Evolutionary conservation across 345 rosid species (phyloP).

Genomic region (Odontarrhena argentea): DNA sequence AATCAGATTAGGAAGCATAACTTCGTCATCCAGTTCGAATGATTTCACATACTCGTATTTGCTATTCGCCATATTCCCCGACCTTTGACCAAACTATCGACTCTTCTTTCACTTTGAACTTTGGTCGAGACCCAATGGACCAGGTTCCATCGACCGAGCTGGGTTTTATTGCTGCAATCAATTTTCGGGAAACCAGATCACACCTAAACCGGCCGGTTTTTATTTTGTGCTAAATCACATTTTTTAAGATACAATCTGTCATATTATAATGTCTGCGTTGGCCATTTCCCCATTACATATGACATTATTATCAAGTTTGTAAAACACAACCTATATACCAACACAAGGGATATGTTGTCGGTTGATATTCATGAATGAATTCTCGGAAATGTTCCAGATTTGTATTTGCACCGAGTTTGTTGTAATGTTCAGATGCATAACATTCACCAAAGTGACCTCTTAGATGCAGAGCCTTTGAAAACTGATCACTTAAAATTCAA

Average conservation of each 20-base stretch:
- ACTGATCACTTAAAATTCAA: constrained; percentile 1
- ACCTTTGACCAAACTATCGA: not conserved
- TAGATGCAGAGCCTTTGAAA: constrained; percentile 8
- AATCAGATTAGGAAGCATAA: constrained; percentile 67
- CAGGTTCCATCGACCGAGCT: too few relatives aligned
- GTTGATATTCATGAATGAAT: not conserved
- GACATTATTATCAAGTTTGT: too few relatives aligned
- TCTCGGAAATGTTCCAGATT: not conserved
- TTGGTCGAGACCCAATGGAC: too few relatives aligned
- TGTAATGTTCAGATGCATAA: constrained; percentile 6
- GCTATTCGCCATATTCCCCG: constrained; percentile 75
- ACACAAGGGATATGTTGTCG: not conserved
- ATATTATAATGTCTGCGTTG: too few relatives aligned
- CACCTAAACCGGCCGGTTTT: too few relatives aligned
- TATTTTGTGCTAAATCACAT: too few relatives aligned
- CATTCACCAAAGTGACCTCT: not conserved
- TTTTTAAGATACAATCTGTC: too few relatives aligned
- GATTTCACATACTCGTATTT: constrained; percentile 88
- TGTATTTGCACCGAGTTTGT: constrained; percentile 13
- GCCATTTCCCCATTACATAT: too few relatives aligned
- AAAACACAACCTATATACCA: too few relatives aligned
- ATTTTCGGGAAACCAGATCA: too few relatives aligned
- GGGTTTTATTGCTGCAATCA: too few relatives aligned
- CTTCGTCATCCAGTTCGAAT: constrained; percentile 69
- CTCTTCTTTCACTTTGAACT: constrained; percentile 10